phyloP scores from a whole-genome alignment of 1,284 basidiomycete species.

The Ceratobasidium sp. region DNA sequence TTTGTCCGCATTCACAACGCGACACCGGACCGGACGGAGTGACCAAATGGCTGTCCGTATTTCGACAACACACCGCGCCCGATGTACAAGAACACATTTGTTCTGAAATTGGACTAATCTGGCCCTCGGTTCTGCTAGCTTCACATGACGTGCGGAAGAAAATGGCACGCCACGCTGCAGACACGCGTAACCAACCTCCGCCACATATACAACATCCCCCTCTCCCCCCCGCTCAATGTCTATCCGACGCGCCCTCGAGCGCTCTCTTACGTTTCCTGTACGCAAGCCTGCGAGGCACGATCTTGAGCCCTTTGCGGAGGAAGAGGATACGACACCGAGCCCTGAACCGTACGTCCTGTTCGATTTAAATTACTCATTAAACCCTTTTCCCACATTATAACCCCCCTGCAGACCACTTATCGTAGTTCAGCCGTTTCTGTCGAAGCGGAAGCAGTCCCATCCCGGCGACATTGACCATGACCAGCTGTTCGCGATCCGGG shows the following conservation, averaged over 20 bases:
- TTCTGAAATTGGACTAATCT: constrained; percentile 6
- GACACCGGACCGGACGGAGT: not conserved
- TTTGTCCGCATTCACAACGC: constrained; percentile 3
- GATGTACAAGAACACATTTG: not conserved
- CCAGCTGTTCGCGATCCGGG: constrained; percentile 18
- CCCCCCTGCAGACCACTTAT: not conserved
- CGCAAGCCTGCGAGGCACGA: not conserved
- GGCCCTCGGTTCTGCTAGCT: constrained; percentile 5
- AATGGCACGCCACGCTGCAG: not conserved
- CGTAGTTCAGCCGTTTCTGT: constrained; percentile 22
- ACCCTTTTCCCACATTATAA: constrained; percentile 4
- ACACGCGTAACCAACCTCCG: not conserved
- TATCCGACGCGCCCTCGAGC: constrained; percentile 22
- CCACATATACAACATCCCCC: not conserved
- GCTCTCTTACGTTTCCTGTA: constrained; percentile 34
- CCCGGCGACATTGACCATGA: constrained; percentile 4
- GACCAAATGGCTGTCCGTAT: no score
- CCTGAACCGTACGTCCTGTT: constrained; percentile 13
- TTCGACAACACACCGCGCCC: no score
- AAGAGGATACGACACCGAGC: not conserved
- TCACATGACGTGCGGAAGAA: constrained; percentile 18
- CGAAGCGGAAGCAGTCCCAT: constrained; percentile 20
- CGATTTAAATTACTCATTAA: not conserved
- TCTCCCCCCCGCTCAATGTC: constrained; percentile 14
- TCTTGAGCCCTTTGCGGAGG: constrained; percentile 7